These are phyloP conservation scores for Capillidium rhysosporum DNA, from an alignment of 371 early-diverging fungal genomes.

Conservation along the genomic window DNA sequence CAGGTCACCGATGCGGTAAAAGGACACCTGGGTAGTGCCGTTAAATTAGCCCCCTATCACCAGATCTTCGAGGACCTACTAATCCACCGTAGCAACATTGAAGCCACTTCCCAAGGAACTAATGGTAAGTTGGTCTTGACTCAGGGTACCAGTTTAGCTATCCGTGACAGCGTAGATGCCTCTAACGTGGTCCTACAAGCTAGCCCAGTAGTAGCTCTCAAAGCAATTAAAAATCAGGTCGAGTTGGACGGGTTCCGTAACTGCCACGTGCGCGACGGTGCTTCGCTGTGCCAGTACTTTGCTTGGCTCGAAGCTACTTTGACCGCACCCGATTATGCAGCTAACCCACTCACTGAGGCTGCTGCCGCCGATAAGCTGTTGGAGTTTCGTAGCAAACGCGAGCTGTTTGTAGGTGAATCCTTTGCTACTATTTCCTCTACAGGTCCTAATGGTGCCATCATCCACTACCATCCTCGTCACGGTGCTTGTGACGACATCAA, in stretches of 20 bases:
- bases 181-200: slow-evolving; percentile 23
- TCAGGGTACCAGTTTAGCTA: slow-evolving; percentile 29
- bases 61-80: slow-evolving; percentile 57
- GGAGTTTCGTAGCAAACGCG: slow-evolving; percentile 30
- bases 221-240: slow-evolving; percentile 81
- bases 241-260: slow-evolving; percentile 89
- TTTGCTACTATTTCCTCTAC: slow-evolving; percentile 96
- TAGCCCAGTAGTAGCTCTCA: slow-evolving; percentile 59
- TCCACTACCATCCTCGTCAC: slow-evolving; percentile 90
- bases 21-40: slow-evolving; percentile 32
- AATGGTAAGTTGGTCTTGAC: slow-evolving; percentile 29
- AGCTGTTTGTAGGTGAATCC: slow-evolving; percentile 67
- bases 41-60: slow-evolving; percentile 49
- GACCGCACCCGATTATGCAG: slow-evolving; percentile 20
- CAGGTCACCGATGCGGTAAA: slow-evolving; percentile 44
- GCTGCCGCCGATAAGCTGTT: slow-evolving; percentile 67
- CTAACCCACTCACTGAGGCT: slow-evolving; percentile 36
- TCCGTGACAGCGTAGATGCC: slow-evolving; percentile 31
- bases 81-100: neutral
- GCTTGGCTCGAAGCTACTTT: slow-evolving; percentile 88
- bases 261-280: slow-evolving; percentile 87
- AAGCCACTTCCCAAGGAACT: neutral
- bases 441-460: slow-evolving; percentile 94
- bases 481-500: slow-evolving; percentile 44
- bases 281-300: slow-evolving; percentile 80